Percentiles rank a stretch among this genome's conserved stretches.
phyloP scores from a whole-genome alignment of 2,329 filamentous ascomycete genomes.

The Neodidymelliopsis sp. region DNA sequence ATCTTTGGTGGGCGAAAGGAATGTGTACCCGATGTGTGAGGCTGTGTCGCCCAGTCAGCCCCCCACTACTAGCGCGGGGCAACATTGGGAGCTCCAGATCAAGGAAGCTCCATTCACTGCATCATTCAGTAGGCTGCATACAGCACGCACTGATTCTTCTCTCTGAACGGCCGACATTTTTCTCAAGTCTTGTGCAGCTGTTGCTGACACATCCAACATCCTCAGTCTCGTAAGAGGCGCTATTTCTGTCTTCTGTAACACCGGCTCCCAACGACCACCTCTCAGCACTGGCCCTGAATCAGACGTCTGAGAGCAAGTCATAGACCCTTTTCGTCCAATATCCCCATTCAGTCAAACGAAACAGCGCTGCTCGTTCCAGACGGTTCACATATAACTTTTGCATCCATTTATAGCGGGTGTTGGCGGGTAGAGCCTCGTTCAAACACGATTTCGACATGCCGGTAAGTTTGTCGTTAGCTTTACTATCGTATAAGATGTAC shows the following conservation, averaged over 20 bases:
- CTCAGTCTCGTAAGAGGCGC: constrained; percentile 2
- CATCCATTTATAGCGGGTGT: constrained; percentile 23
- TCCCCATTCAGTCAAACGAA: constrained; percentile 19
- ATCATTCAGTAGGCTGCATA: constrained; percentile 2
- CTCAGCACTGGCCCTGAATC: constrained; percentile 22
- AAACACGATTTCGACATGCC: constrained; percentile 33
- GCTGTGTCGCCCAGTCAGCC: constrained; percentile 1
- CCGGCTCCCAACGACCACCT: constrained; percentile 28
- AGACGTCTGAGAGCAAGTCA: constrained; percentile 20
- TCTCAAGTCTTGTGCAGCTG: background rate
- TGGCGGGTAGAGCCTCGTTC: constrained; percentile 7
- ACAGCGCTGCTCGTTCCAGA: constrained; percentile 7
- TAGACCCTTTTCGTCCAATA: constrained; percentile 6
- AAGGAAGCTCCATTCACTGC: constrained; percentile 30
- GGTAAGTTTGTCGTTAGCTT: constrained; percentile 30
- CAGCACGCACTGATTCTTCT: background rate
- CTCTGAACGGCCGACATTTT: background rate
- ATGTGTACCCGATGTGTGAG: background rate
- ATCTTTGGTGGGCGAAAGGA: background rate
- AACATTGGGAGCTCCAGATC: constrained; percentile 25
- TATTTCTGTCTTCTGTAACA: constrained; percentile 30
- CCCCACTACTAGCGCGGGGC: constrained; percentile 29
- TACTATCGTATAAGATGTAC: constrained; percentile 14
- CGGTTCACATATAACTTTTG: constrained; percentile 7
- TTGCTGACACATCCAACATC: background rate